Evolutionary conservation across 75 land plant species (phyloP).

Genomic region (Ceratopteris richardii): DNA sequence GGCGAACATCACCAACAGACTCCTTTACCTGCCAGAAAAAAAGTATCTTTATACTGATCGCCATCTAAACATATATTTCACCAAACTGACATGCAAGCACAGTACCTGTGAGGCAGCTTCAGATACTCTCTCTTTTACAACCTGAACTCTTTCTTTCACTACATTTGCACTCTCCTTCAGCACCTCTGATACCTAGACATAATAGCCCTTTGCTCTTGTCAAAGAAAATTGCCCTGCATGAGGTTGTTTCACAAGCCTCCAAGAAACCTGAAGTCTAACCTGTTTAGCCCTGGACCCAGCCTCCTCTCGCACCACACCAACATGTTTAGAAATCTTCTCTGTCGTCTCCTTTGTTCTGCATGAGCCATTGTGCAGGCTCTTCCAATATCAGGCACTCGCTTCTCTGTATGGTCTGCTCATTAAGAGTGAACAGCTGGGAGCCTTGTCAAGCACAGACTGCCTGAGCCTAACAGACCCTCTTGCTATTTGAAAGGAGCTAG

Average conservation of each 20-base stretch:
- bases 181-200: constrained; percentile 20
- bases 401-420: constrained; percentile 4
- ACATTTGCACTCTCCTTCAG: background rate
- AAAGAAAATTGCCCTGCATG: background rate
- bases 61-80: too few species aligned
- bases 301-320: constrained; percentile 64
- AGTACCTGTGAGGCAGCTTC: constrained; percentile 4
- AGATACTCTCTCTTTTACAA: background rate
- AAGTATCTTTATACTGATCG: too few species aligned
- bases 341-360: constrained; percentile 90
- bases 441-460: constrained; percentile 62
- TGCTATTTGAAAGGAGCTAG: background rate
- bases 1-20: background rate
- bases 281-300: constrained; percentile 65
- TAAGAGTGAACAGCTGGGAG: constrained; percentile 27
- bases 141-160: constrained; percentile 11
- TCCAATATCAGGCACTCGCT: constrained; percentile 33
- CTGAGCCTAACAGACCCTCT: constrained; percentile 43
- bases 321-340: constrained; percentile 66
- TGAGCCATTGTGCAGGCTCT: constrained; percentile 47
- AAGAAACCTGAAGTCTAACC: constrained; percentile 16
- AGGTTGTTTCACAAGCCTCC: too few species aligned
- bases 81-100: too few species aligned
- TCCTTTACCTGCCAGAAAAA: constrained; percentile 1
- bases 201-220: constrained; percentile 41